Percentiles rank a stretch among this genome's conserved stretches.
phyloP scores from a whole-genome alignment of 169 alveolate species.

The Cyclospora cayetanensis region DNA sequence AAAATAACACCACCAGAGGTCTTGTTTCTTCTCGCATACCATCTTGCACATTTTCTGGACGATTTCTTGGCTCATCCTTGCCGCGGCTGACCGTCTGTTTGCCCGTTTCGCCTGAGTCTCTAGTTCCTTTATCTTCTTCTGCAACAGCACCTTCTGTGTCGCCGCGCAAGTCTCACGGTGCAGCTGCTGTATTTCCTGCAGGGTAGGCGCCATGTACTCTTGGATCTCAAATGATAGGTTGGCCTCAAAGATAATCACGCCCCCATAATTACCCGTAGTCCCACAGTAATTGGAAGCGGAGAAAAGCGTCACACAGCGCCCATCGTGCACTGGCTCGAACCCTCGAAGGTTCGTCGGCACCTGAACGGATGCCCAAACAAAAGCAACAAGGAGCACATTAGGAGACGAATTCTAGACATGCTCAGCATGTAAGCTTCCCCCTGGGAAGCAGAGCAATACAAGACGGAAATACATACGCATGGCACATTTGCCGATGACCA shows the following conservation, averaged over 20 bases:
- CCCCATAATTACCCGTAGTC: constrained; percentile 90
- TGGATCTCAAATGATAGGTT: constrained; percentile 86
- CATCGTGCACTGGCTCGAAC: constrained; percentile 88
- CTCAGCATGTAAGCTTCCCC: too few species aligned
- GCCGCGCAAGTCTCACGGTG: constrained; percentile 77
- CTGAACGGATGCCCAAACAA: neutral
- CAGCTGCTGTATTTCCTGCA: constrained; percentile 80
- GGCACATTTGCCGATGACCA: too few species aligned
- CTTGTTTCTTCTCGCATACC: constrained; percentile 72
- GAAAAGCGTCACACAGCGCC: constrained; percentile 89
- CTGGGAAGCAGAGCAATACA: too few species aligned
- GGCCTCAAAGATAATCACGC: constrained; percentile 82
- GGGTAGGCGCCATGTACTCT: constrained; percentile 89
- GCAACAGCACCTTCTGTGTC: constrained; percentile 75
- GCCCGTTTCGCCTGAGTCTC: constrained; percentile 61
- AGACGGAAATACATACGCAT: too few species aligned
- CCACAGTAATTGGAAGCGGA: constrained; percentile 94
- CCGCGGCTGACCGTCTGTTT: constrained; percentile 61
- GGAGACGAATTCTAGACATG: too few species aligned
- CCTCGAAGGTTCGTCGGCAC: constrained; percentile 89
- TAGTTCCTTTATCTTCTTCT: constrained; percentile 61
- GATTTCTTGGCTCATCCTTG: constrained; percentile 62
- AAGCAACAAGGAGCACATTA: too few species aligned
- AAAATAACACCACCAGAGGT: constrained; percentile 73
- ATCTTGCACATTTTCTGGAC: constrained; percentile 56